A percentile compares a stretch with the other conserved stretches of the same genome.
These are phyloP conservation scores for Trichoderma koningii DNA, from an alignment of 2,329 filamentous ascomycete species.

Conservation along the genomic window DNA sequence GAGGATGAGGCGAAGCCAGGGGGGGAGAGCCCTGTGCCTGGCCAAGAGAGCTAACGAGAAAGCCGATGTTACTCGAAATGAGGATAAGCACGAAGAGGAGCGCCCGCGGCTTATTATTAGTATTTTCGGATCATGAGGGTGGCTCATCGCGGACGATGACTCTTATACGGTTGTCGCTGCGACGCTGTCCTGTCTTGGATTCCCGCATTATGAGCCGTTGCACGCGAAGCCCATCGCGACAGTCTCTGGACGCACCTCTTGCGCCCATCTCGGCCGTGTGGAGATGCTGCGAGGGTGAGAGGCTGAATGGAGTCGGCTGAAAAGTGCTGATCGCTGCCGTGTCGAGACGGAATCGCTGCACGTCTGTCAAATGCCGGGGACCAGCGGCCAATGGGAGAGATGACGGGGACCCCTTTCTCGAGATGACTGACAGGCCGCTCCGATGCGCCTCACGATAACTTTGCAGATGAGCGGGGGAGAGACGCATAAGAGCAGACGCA, in stretches of 20 bases:
- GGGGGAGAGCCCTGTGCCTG: constrained; percentile 6
- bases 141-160: constrained; percentile 15
- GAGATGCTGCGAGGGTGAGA: constrained; percentile 10
- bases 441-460: constrained; percentile 19
- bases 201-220: neutral
- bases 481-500: constrained; percentile 16
- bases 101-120: constrained; percentile 26
- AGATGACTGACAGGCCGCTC: constrained; percentile 13
- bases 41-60: constrained; percentile 5
- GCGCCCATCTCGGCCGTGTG: constrained; percentile 1
- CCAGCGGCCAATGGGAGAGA: constrained; percentile 16
- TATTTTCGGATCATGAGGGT: constrained; percentile 22
- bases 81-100: constrained; percentile 17
- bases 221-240: neutral
- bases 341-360: constrained; percentile 20
- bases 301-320: constrained; percentile 25
- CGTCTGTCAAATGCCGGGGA: constrained; percentile 23
- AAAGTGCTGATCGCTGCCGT: constrained; percentile 23
- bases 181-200: constrained; percentile 5
- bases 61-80: neutral
- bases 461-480: constrained; percentile 12
- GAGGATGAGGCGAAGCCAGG: constrained; percentile 22
- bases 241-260: neutral
- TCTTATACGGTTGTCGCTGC: constrained; percentile 5
- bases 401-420: constrained; percentile 11